Conservation (phyloP, 345 rosid genomes). For the Theobroma cacao region DNA sequence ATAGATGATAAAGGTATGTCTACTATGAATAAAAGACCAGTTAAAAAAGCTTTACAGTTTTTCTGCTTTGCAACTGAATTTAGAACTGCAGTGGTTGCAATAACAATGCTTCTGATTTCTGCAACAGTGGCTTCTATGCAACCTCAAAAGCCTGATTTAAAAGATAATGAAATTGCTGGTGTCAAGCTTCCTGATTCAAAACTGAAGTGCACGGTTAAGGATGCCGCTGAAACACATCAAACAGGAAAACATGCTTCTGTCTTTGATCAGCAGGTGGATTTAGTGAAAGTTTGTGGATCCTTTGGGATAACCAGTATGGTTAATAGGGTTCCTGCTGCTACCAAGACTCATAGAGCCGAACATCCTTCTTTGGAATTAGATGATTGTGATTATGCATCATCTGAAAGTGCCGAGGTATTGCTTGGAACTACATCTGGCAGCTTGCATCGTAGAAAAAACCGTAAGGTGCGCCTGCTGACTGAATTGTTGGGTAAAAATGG, state of each 20-base stretch:
- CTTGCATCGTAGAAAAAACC: constrained; percentile 54
- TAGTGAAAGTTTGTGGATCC: constrained; percentile 27
- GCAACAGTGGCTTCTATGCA: constrained; percentile 33
- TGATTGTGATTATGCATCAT: constrained; percentile 40
- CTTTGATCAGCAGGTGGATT: constrained; percentile 21
- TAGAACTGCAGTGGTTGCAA: constrained; percentile 2
- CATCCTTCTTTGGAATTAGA: constrained; percentile 35
- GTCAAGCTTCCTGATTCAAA: constrained; percentile 19
- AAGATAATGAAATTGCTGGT: constrained; percentile 25
- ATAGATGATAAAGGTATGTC: constrained; percentile 38
- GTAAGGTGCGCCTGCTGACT: constrained; percentile 69
- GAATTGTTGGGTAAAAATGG: constrained; percentile 58
- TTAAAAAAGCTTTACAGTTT: not conserved
- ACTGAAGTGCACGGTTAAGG: constrained; percentile 8
- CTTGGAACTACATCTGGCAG: constrained; percentile 30
- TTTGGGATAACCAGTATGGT: constrained; percentile 28
- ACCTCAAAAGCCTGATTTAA: constrained; percentile 15
- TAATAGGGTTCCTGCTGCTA: constrained; percentile 30
- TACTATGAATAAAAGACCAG: not conserved
- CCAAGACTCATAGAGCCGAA: constrained; percentile 25
- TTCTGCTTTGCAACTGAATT: constrained; percentile 5
- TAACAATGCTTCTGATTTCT: constrained; percentile 27
- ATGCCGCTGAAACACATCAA: constrained; percentile 17
- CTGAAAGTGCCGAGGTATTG: constrained; percentile 53
- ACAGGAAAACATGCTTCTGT: constrained; percentile 23